phyloP scores from a whole-genome alignment of 2,329 filamentous ascomycete genomes.

The Nemania sp. region DNA sequence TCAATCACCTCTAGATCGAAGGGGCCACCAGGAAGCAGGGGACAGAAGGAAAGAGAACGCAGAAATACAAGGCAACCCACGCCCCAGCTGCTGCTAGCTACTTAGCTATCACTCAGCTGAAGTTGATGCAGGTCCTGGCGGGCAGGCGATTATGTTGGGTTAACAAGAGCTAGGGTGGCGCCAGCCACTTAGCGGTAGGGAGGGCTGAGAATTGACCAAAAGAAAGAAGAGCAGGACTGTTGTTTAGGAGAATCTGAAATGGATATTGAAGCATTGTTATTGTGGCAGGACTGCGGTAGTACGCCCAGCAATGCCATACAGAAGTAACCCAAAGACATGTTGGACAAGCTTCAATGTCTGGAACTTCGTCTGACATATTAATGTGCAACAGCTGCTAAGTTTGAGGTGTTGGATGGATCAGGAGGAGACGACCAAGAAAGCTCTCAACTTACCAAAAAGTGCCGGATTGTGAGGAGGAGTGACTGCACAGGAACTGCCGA shows the following conservation, averaged over 20 bases:
- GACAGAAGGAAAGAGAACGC: not conserved
- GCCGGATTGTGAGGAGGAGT: slow-evolving; percentile 1
- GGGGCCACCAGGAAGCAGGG: not conserved
- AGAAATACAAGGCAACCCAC: not conserved
- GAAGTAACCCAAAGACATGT: not conserved
- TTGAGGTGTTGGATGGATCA: not conserved
- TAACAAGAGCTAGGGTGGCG: slow-evolving; percentile 3
- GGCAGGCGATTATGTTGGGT: not conserved
- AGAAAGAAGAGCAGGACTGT: not conserved
- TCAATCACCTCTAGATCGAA: not conserved
- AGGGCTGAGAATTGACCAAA: not conserved
- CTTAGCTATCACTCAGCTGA: slow-evolving; percentile 2
- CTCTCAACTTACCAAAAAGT: slow-evolving; percentile 19
- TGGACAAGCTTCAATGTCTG: slow-evolving; percentile 1
- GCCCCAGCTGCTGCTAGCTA: not conserved
- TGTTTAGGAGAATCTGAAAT: not conserved
- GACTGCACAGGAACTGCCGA: not conserved
- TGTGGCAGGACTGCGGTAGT: not conserved
- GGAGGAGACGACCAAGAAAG: not conserved
- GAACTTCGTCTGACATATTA: too few relatives aligned
- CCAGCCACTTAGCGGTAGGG: not conserved
- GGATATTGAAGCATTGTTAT: not conserved
- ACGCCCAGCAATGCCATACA: not conserved
- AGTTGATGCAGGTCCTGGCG: not conserved
- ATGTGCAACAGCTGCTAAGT: not conserved